phyloP scores from a whole-genome alignment of 2,329 filamentous ascomycete species.

The Alternaria longipes region DNA sequence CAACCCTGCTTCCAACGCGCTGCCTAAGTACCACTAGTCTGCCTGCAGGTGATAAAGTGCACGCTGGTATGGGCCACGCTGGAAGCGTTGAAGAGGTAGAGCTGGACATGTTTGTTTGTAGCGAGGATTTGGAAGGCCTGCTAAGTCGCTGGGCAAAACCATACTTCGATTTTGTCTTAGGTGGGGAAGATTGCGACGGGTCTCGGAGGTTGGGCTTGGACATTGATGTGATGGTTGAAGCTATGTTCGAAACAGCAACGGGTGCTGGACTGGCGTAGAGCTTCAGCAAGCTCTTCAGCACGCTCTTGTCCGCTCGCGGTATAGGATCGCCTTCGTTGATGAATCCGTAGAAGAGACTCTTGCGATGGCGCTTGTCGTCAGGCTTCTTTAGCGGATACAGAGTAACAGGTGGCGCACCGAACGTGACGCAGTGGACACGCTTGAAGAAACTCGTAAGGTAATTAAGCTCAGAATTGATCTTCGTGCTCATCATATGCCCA shows the following conservation, averaged over 20 bases:
- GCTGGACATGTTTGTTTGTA: conserved; percentile 34
- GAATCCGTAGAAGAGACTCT: conserved; percentile 80
- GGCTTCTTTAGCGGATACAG: conserved; percentile 74
- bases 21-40: conserved; percentile 70
- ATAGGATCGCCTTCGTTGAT: conserved; percentile 90
- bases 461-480: conserved; percentile 73
- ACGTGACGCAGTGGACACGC: conserved; percentile 83
- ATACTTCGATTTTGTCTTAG: conserved; percentile 26
- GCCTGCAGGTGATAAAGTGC: conserved; percentile 75
- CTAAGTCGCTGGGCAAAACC: conserved; percentile 20
- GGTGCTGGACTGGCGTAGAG: conserved; percentile 72
- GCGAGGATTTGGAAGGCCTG: conserved; percentile 33
- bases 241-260: conserved; percentile 21
- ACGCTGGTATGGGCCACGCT: conserved; percentile 71
- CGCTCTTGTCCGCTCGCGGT: conserved; percentile 76
- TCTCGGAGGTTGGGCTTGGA: conserved; percentile 38
- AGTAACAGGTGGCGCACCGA: conserved; percentile 82
- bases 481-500: conserved; percentile 77
- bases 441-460: conserved; percentile 75
- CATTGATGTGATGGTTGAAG: conserved; percentile 31
- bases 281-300: conserved; percentile 76
- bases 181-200: conserved; percentile 13
- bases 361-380: conserved; percentile 55
- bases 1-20: conserved; percentile 49
- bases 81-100: conserved; percentile 52